Percentiles rank a stretch among this genome's conserved stretches.
phyloP scores from a whole-genome alignment of 495 filamentous ascomycete genomes.

The Entonaema liquescens region DNA sequence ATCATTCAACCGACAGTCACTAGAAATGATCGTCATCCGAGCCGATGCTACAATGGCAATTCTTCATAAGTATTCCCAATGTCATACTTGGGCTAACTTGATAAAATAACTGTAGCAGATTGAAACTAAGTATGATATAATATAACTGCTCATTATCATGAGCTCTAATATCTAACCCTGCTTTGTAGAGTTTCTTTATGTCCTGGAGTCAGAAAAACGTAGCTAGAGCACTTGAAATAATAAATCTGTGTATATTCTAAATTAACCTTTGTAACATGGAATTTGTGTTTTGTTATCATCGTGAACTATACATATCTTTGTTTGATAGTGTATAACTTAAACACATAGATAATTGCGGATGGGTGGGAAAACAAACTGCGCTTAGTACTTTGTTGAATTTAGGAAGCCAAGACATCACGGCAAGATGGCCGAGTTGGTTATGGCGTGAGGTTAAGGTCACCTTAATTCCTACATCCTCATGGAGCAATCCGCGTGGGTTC shows the following conservation, averaged over 20 bases:
- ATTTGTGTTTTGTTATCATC: too few relatives aligned
- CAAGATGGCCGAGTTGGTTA: constrained; percentile 57
- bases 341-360: too few relatives aligned
- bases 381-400: too few relatives aligned
- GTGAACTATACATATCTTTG: too few relatives aligned
- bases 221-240: too few relatives aligned
- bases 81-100: background rate
- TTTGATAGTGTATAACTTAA: too few relatives aligned
- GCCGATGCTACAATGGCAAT: background rate
- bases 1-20: background rate
- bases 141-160: background rate
- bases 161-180: background rate
- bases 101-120: background rate
- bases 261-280: too few relatives aligned
- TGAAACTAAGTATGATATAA: background rate
- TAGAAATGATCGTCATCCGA: background rate
- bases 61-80: background rate
- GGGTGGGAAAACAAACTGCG: too few relatives aligned
- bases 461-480: constrained; percentile 46
- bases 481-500: constrained; percentile 55
- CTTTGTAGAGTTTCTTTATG: background rate
- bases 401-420: constrained; percentile 13
- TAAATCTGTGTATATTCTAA: too few relatives aligned
- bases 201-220: background rate
- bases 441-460: constrained; percentile 55